Conservation (phyloP, 1,139 yeast genomes). For the Kodamaea arcana region DNA sequence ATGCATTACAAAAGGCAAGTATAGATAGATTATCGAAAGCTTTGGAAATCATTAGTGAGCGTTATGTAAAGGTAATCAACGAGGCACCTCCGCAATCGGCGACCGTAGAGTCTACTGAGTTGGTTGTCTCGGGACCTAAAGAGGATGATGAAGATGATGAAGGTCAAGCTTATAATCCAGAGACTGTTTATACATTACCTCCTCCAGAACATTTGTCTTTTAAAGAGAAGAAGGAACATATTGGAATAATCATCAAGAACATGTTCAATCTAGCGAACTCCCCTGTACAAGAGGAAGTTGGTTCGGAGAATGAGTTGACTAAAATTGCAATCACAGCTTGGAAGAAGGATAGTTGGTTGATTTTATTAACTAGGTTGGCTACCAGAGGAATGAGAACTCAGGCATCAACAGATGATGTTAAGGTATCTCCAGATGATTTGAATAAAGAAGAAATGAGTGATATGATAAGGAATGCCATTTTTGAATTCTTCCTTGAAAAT, state of each 20-base stretch:
- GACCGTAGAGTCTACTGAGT: slow-evolving; percentile 1
- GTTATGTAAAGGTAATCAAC: slow-evolving; percentile 40
- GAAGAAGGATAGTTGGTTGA: slow-evolving; percentile 74
- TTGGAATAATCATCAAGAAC: slow-evolving; percentile 49
- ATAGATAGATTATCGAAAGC: slow-evolving; percentile 59
- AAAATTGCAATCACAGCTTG: slow-evolving; percentile 58
- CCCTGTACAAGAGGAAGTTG: slow-evolving; percentile 15
- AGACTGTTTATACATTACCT: slow-evolving; percentile 53
- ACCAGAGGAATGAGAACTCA: slow-evolving; percentile 63
- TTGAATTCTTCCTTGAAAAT: slow-evolving; percentile 69
- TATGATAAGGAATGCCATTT: slow-evolving; percentile 64
- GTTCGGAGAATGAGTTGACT: slow-evolving; percentile 32
- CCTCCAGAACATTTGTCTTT: slow-evolving; percentile 48
- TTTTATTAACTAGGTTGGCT: slow-evolving; percentile 70
- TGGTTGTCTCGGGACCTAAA: slow-evolving; percentile 2
- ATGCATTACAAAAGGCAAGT: slow-evolving; percentile 56
- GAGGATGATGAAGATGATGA: slow-evolving; percentile 37
- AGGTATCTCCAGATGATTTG: slow-evolving; percentile 12
- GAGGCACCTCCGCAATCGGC: slow-evolving; percentile 4
- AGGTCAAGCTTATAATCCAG: slow-evolving; percentile 34
- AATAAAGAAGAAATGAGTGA: slow-evolving; percentile 46
- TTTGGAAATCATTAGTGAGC: slow-evolving; percentile 59
- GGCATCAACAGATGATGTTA: slow-evolving; percentile 7
- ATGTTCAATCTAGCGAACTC: slow-evolving; percentile 45
- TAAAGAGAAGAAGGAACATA: slow-evolving; percentile 50